phyloP scores from a whole-genome alignment of 164 flowering plant species.

The Macadamia tetraphylla region DNA sequence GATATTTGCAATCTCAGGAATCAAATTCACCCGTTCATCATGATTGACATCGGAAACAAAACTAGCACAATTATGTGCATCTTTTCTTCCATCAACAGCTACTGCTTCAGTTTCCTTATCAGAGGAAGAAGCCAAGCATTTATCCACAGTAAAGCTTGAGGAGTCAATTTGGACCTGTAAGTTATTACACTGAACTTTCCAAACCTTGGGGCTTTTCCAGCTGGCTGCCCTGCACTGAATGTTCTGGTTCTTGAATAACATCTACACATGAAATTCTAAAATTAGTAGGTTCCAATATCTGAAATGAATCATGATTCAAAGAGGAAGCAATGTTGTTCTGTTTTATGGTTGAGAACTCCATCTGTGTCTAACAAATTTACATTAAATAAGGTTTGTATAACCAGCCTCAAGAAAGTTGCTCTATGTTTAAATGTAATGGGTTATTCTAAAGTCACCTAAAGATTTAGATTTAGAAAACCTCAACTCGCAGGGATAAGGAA shows the following conservation, averaged over 20 bases:
- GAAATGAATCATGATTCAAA: neutral
- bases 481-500: too few species aligned
- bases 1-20: conserved; percentile 6
- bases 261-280: conserved; percentile 15
- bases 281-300: neutral
- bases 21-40: conserved; percentile 7
- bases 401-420: too few species aligned
- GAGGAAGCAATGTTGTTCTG: neutral
- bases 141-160: conserved; percentile 6
- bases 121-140: neutral
- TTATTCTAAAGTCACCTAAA: too few species aligned
- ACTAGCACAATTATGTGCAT: neutral
- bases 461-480: too few species aligned
- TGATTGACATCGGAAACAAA: conserved; percentile 1
- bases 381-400: too few species aligned
- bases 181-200: neutral
- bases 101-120: conserved; percentile 10
- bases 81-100: conserved; percentile 3
- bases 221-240: conserved; percentile 6
- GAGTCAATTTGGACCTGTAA: conserved; percentile 3
- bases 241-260: conserved; percentile 1
- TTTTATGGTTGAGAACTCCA: neutral
- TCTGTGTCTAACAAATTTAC: too few species aligned
- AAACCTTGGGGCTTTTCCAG: conserved; percentile 14
- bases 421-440: too few species aligned